Evolutionary conservation across 192 early-diverging fungal genomes (phyloP), one percentile per base, ranked within the genome.

Genomic region (Polychytrium aggregatum): DNA sequence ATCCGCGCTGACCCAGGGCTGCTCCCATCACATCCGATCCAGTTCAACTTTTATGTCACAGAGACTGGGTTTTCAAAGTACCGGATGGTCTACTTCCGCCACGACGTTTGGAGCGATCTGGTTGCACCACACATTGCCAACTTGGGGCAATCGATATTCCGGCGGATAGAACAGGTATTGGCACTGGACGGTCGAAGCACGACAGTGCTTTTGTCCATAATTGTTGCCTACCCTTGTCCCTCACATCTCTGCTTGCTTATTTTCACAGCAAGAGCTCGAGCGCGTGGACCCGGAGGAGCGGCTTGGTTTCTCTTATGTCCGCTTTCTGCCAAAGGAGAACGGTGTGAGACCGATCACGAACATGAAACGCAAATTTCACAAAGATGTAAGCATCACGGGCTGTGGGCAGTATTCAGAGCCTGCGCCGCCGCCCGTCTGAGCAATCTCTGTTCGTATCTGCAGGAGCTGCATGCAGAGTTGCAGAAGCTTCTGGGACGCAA

Each of bases 261-360:
- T 18, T 18, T 36, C 16, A 16, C 35, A 36, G 35, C 16, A 36
- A 36, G 35, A 16, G 9, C 8, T 36, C 35, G 35, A 47, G 46
- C 2, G 18, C 22, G 46, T 34, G 9, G 6, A 6, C 1, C 22
- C 47, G 24, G 5, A 17, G 24, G 34, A 38, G n/a, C 26, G 42
- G 11, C 57, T 70, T 71, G 38, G 60, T 49, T 81, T 66, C 53
- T 76, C 83, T n/a, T 72, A 62, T 37, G 55, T 95, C 13, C 78
- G 91, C 0, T 65, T 95, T 33, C 69, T 95, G 21, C 88, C 89
- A 34, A 95, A 95, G 59, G 68, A 64, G 28, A 41, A 50, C 18
- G 86, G 83, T 4, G 60, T 85, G n/a, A 75, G 91, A 10, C 67
- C 83, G 14, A 91, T 95, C 52, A 78, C 72, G 42, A 92, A 92